phyloP scores from a whole-genome alignment of 495 filamentous ascomycete species.

The Penicillium arizonense region DNA sequence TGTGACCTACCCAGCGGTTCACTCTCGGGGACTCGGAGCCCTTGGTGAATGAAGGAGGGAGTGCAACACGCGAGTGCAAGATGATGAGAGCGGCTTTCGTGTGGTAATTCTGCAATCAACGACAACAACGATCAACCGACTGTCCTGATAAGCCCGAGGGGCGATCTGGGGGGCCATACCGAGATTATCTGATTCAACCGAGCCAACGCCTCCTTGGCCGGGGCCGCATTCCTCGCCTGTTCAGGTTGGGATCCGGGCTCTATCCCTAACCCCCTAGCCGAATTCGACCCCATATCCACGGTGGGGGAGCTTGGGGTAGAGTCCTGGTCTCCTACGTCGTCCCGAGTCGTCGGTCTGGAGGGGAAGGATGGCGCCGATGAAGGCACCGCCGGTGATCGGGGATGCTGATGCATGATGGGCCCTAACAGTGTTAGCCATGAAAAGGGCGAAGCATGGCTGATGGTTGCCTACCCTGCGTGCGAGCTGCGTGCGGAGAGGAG shows the following conservation, averaged over 20 bases:
- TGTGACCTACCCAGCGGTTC: slow-evolving; percentile 87
- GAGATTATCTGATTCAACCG: slow-evolving; percentile 90
- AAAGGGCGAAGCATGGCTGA: slow-evolving; percentile 6
- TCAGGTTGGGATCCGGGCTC: slow-evolving; percentile 45
- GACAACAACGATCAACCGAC: slow-evolving; percentile 7
- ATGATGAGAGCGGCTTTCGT: slow-evolving; percentile 86
- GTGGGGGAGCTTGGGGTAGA: slow-evolving; percentile 32
- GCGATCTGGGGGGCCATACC: slow-evolving; percentile 48
- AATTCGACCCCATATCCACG: slow-evolving; percentile 35
- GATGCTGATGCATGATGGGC: slow-evolving; percentile 78
- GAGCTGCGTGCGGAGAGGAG: slow-evolving; percentile 4
- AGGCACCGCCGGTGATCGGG: slow-evolving; percentile 57
- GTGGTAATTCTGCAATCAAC: slow-evolving; percentile 72
- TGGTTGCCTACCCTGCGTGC: slow-evolving; percentile 10
- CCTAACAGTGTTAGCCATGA: slow-evolving; percentile 1
- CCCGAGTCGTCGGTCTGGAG: slow-evolving; percentile 63
- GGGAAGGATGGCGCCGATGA: slow-evolving; percentile 65
- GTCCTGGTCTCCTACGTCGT: slow-evolving; percentile 66
- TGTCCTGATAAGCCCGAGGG: slow-evolving; percentile 2
- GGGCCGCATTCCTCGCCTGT: slow-evolving; percentile 35
- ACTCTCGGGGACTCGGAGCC: slow-evolving; percentile 60
- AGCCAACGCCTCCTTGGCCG: slow-evolving; percentile 57
- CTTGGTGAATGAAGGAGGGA: slow-evolving; percentile 60
- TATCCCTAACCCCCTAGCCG: slow-evolving; percentile 36
- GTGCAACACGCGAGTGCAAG: slow-evolving; percentile 70